Evolutionary conservation across 176 grass and related monocot genomes (phyloP).

Genomic region (Eleusine coracana): DNA sequence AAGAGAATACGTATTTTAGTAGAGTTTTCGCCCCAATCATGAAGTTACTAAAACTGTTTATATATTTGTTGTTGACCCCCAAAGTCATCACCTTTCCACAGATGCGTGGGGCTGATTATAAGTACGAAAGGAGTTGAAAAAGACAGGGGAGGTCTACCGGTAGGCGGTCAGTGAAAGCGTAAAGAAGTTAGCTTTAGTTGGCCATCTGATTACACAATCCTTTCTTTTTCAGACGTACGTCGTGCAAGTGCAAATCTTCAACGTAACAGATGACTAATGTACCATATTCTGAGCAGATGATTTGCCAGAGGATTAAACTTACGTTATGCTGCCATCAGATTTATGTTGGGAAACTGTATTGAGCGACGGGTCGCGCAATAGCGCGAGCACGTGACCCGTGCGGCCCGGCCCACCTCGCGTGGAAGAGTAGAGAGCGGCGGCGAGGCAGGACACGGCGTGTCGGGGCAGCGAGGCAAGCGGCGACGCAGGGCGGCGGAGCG

Average conservation of each 20-base stretch:
- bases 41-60: background rate
- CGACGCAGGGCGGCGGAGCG: too few species aligned
- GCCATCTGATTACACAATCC: background rate
- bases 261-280: background rate
- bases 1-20: background rate
- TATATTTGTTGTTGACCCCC: background rate
- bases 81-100: conserved; percentile 12
- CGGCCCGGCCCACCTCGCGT: too few species aligned
- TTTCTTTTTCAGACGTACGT: background rate
- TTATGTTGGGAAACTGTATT: too few species aligned
- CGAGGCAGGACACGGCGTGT: too few species aligned
- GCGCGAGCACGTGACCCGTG: too few species aligned
- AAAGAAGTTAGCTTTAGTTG: background rate
- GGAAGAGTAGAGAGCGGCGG: too few species aligned
- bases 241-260: background rate
- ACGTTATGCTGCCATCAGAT: background rate
- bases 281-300: background rate
- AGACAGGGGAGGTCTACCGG: background rate
- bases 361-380: too few species aligned
- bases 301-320: background rate
- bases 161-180: background rate
- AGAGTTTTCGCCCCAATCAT: background rate
- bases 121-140: background rate
- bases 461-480: too few species aligned
- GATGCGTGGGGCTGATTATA: background rate